Evolutionary conservation across 106 monocot genomes (phyloP).

Genomic region (Dendrobium officinale): DNA sequence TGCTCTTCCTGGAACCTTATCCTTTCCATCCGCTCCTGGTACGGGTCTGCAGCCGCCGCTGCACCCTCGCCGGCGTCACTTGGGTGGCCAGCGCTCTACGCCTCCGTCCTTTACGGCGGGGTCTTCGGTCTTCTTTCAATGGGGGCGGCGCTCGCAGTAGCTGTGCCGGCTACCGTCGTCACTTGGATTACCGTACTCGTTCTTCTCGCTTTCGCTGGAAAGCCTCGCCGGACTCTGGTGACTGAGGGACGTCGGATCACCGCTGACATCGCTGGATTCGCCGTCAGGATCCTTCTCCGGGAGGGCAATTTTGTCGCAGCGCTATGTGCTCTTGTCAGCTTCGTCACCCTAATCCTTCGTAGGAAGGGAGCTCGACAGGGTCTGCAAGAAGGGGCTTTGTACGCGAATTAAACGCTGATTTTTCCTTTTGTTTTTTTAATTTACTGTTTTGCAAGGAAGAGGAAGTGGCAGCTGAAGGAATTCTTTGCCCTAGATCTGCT

Average conservation of each 20-base stretch:
- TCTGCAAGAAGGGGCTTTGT: slow-evolving; percentile 1
- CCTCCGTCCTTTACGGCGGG: slow-evolving; percentile 57
- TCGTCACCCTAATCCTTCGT: slow-evolving; percentile 23
- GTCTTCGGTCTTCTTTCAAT: slow-evolving; percentile 68
- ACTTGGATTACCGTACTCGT: slow-evolving; percentile 82
- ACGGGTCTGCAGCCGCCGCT: slow-evolving; percentile 23
- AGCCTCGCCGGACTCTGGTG: slow-evolving; percentile 34
- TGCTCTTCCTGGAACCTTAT: slow-evolving; percentile 71
- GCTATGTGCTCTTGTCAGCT: slow-evolving; percentile 27
- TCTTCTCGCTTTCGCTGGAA: slow-evolving; percentile 66
- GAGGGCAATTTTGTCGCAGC: slow-evolving; percentile 45
- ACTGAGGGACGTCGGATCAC: slow-evolving; percentile 40
- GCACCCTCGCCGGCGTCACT: background rate
- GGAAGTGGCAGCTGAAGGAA: background rate
- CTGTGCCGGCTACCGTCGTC: slow-evolving; percentile 60
- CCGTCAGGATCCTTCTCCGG: slow-evolving; percentile 31
- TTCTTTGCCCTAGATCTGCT: no score
- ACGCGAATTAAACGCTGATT: background rate
- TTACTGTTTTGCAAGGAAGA: background rate
- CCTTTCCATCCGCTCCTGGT: slow-evolving; percentile 72
- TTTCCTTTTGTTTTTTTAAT: background rate
- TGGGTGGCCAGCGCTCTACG: slow-evolving; percentile 41
- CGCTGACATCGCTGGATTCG: slow-evolving; percentile 35
- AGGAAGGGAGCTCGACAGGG: slow-evolving; percentile 1
- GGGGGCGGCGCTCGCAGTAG: slow-evolving; percentile 64